A percentile compares a stretch with the other conserved stretches of the same genome.
phyloP scores from a whole-genome alignment of 1,284 basidiomycete species.

The Rhodotorula sp. region DNA sequence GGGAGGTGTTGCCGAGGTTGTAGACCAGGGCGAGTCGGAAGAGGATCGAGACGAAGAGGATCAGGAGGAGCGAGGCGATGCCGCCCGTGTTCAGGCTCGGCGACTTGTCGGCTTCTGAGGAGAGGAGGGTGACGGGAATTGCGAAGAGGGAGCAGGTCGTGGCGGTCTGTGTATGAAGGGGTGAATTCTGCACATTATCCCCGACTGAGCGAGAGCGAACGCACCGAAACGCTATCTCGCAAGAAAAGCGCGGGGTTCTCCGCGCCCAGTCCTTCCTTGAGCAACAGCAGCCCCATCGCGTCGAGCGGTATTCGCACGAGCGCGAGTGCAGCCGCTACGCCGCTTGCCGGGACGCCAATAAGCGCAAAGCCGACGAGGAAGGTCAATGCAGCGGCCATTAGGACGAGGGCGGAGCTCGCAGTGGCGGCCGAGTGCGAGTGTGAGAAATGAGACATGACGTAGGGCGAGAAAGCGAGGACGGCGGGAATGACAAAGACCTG shows the following conservation, averaged over 20 bases:
- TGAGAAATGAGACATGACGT: neutral
- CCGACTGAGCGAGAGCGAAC: neutral
- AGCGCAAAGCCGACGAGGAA: conserved; percentile 28
- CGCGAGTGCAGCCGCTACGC: neutral
- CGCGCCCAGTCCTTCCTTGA: conserved; percentile 4
- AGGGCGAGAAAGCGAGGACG: conserved; percentile 7
- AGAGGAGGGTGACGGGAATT: neutral
- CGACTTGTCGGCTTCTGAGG: neutral
- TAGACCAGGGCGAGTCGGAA: conserved; percentile 9
- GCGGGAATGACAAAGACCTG: conserved; percentile 19
- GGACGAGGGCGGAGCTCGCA: neutral
- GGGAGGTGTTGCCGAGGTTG: conserved; percentile 1
- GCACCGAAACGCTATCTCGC: neutral
- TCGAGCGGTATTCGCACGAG: conserved; percentile 9
- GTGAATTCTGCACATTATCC: fast-evolving
- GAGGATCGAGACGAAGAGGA: neutral
- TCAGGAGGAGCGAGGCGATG: neutral
- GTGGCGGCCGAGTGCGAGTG: neutral
- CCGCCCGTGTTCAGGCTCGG: neutral
- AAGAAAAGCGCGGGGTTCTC: too few species aligned
- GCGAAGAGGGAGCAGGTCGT: neutral
- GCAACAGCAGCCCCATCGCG: neutral
- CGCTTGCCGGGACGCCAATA: conserved; percentile 8
- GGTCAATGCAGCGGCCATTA: neutral
- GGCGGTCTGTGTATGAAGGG: conserved; percentile 1